A percentile compares a stretch with the other conserved stretches of the same genome.
phyloP scores from a whole-genome alignment of 2,329 filamentous ascomycete species.

The Colletotrichum tropicale region DNA sequence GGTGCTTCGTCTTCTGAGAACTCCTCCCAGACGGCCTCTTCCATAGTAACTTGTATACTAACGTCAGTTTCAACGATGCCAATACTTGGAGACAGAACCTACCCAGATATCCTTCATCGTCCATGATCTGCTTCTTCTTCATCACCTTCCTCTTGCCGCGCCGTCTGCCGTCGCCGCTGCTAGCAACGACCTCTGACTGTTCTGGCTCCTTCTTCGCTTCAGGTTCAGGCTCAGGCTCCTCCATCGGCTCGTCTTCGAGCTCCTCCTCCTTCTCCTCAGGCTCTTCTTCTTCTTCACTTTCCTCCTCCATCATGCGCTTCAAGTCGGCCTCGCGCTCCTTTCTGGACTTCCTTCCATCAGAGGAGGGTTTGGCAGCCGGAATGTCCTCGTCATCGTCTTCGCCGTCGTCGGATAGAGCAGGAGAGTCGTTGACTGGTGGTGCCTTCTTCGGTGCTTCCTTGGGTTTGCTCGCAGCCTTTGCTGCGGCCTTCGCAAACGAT shows the following conservation, averaged over 20 bases:
- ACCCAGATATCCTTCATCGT: conserved; percentile 91
- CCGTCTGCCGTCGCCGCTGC: conserved; percentile 63
- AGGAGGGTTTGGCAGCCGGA: conserved; percentile 37
- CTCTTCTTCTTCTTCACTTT: conserved; percentile 65
- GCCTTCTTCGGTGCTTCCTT: conserved; percentile 7
- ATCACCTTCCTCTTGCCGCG: conserved; percentile 80
- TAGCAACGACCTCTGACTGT: conserved; percentile 57
- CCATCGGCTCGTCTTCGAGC: conserved; percentile 41
- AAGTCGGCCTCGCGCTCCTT: conserved; percentile 71
- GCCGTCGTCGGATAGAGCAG: conserved; percentile 54
- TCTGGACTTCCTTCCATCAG: conserved; percentile 45
- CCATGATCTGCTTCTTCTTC: conserved; percentile 86
- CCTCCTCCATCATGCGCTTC: conserved; percentile 77
- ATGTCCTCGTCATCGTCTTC: conserved; percentile 62
- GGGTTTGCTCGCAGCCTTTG: conserved; percentile 26
- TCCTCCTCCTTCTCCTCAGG: conserved; percentile 60
- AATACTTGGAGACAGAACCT: conserved; percentile 35
- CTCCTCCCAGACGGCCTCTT: conserved; percentile 86
- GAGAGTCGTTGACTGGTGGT: background rate
- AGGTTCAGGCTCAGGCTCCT: conserved; percentile 42
- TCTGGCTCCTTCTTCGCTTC: conserved; percentile 44
- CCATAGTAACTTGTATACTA: conserved; percentile 72
- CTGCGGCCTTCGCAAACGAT: conserved; percentile 72
- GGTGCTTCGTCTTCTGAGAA: conserved; percentile 88
- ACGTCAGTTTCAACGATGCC: background rate